Percentiles rank a stretch among this genome's conserved stretches.
These are phyloP conservation scores for Clarireedia homoeocarpa DNA, from an alignment of 2,329 filamentous ascomycete genomes.

Conservation along the genomic window DNA sequence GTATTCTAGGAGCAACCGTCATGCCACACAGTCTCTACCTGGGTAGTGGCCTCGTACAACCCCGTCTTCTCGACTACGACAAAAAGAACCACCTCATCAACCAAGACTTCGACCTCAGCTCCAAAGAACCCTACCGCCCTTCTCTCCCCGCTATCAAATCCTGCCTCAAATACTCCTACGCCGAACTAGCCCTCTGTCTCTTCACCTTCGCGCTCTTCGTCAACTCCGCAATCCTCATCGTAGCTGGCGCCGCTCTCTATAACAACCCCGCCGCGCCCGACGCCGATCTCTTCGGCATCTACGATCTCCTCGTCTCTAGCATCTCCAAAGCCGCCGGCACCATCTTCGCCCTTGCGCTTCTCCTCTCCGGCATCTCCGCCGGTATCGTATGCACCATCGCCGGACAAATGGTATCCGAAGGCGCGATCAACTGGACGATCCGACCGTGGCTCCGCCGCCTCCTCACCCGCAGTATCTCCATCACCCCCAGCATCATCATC, in stretches of 20 bases:
- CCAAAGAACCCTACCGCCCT: conserved; percentile 57
- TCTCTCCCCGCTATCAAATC: conserved; percentile 64
- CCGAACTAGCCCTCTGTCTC: conserved; percentile 63
- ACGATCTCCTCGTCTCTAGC: conserved; percentile 57
- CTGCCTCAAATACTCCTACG: conserved; percentile 66
- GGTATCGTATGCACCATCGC: conserved; percentile 86
- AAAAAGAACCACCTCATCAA: conserved; percentile 42
- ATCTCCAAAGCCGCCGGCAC: conserved; percentile 71
- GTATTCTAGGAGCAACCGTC: conserved; percentile 69
- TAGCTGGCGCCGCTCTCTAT: conserved; percentile 71
- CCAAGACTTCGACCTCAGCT: conserved; percentile 24
- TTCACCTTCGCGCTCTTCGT: conserved; percentile 81
- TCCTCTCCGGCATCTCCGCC: conserved; percentile 72
- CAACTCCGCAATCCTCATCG: conserved; percentile 75
- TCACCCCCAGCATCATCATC: conserved; percentile 76
- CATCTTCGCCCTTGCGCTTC: conserved; percentile 73
- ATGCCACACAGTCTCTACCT: conserved; percentile 65
- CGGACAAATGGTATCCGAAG: conserved; percentile 83
- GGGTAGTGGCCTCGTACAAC: conserved; percentile 61
- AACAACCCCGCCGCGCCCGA: conserved; percentile 46
- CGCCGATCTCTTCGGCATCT: conserved; percentile 78
- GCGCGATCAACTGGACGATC: conserved; percentile 67
- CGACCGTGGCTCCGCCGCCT: conserved; percentile 73
- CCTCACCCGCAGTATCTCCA: conserved; percentile 70
- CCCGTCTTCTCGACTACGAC: conserved; percentile 58